Evolutionary conservation across 345 rosid genomes (phyloP), one percentile per base, ranked within the genome.

Genomic region (Euclidium syriacum): DNA sequence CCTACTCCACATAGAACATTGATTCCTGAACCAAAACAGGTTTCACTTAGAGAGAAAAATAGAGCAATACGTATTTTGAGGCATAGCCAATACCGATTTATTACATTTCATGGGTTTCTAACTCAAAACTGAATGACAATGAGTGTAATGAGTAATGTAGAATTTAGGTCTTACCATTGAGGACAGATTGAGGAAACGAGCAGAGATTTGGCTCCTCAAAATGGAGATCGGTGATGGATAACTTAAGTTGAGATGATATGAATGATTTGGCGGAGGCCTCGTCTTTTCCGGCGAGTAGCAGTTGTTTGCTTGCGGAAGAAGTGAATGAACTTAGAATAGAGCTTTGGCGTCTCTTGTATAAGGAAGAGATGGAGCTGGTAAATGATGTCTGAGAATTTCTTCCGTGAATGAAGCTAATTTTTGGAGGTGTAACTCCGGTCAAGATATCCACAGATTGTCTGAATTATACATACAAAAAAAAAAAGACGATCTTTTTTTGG

Each of bases 1-100:
- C 86, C 87, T 44, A 86, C 62, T 40, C 96, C 96, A 53, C 85
- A 83, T 3, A 88, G 73, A 34, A 82, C 68, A 74, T 88, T 87
- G 76, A 80, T 81, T 69, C 91, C 95, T 87, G 47, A 64, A 70
- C 1, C 34, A 41, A 10, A 35, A 46, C 14, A 41, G 23, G 36
- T 12, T 27, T 26, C 53, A 69, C 17, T 9, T 64, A 23, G 16
- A 60, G 5, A 18, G 20, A 20, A n/a, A n/a, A n/a, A n/a, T n/a
- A n/a, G 16, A 57, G n/a, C n/a, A n/a, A n/a, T n/a, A n/a, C n/a
- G n/a, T n/a, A n/a, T n/a, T n/a, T n/a, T n/a, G n/a, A n/a, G n/a
- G n/a, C n/a, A n/a, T n/a, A n/a, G n/a, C n/a, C n/a, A n/a, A n/a
- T n/a, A n/a, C n/a, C n/a, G n/a, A n/a, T n/a, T n/a, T n/a, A n/a